These are phyloP conservation scores for Stachybotrys chartarum DNA, from an alignment of 2,329 filamentous ascomycete genomes.

Conservation along the genomic window DNA sequence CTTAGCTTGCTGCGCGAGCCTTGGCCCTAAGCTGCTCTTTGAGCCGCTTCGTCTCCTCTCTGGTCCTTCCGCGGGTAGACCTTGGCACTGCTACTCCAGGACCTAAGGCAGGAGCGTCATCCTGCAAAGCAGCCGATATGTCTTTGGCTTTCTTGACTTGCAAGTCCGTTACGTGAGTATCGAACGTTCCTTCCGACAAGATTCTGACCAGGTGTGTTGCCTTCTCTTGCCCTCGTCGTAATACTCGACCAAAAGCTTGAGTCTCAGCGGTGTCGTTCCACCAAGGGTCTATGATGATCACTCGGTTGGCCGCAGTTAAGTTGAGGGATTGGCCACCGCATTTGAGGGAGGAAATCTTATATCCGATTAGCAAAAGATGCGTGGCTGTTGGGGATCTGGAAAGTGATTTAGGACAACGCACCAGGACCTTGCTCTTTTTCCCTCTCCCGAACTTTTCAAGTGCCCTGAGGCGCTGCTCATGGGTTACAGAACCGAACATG, in stretches of 20 bases:
- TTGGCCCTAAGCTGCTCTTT: no score
- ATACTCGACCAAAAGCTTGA: conserved; percentile 56
- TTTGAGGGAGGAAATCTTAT: conserved; percentile 25
- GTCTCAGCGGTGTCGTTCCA: conserved; percentile 56
- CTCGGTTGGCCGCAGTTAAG: conserved; percentile 37
- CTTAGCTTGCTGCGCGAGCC: no score
- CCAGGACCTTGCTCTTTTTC: conserved; percentile 20
- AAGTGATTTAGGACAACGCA: conserved; percentile 13
- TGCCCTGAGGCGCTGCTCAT: conserved; percentile 6
- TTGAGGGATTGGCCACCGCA: conserved; percentile 32
- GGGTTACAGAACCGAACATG: conserved; percentile 19
- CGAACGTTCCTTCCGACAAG: conserved; percentile 47
- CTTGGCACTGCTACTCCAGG: background rate
- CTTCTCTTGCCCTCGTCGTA: conserved; percentile 57
- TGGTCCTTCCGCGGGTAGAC: background rate
- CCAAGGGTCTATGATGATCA: conserved; percentile 49
- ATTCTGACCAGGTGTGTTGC: conserved; percentile 53
- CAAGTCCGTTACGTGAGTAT: conserved; percentile 46
- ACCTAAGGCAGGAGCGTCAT: conserved; percentile 8
- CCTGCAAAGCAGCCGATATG: conserved; percentile 27
- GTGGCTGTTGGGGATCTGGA: no score
- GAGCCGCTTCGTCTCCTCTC: background rate
- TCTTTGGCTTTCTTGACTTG: conserved; percentile 48
- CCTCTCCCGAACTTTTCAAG: conserved; percentile 14
- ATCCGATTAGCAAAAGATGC: background rate